phyloP scores from a whole-genome alignment of 306 rosid species.

The Arachis hypogaea region DNA sequence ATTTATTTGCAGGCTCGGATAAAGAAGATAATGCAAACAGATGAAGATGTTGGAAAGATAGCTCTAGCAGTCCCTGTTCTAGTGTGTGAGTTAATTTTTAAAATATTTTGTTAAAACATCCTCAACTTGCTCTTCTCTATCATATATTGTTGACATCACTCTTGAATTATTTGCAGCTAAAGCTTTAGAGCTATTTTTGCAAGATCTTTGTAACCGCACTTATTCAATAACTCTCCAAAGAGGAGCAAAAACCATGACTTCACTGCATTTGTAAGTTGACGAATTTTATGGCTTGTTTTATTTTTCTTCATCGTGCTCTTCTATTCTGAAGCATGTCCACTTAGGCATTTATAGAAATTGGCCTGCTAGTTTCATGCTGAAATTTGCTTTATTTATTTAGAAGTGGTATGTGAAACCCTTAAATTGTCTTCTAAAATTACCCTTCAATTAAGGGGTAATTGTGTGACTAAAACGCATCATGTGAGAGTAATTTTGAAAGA shows the following conservation, averaged over 20 bases:
- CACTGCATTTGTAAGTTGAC: constrained; percentile 90
- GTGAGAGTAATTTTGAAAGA: no score
- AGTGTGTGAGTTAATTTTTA: constrained; percentile 74
- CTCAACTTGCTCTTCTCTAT: not conserved
- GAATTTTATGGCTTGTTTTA: not conserved
- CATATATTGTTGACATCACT: constrained; percentile 37
- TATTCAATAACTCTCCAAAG: constrained; percentile 91
- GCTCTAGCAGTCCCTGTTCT: constrained; percentile 95
- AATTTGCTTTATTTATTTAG: constrained; percentile 21
- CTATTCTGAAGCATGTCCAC: constrained; percentile 4
- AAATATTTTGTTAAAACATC: constrained; percentile 24
- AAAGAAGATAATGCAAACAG: constrained; percentile 98
- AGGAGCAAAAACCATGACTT: constrained; percentile 96
- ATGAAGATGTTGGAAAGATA: constrained; percentile 96
- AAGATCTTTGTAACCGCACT: constrained; percentile 98
- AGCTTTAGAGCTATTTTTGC: constrained; percentile 91
- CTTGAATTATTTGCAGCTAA: constrained; percentile 67
- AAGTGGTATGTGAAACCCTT: not conserved
- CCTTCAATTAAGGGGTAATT: no score
- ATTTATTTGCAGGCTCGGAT: constrained; percentile 73
- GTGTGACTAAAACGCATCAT: no score
- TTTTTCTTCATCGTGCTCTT: constrained; percentile 16
- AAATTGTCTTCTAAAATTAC: no score
- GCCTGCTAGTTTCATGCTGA: constrained; percentile 15
- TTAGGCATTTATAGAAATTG: no score